These are phyloP conservation scores for Bruguiera hainesii DNA, from an alignment of 441 rosid genomes.

Conservation along the genomic window DNA sequence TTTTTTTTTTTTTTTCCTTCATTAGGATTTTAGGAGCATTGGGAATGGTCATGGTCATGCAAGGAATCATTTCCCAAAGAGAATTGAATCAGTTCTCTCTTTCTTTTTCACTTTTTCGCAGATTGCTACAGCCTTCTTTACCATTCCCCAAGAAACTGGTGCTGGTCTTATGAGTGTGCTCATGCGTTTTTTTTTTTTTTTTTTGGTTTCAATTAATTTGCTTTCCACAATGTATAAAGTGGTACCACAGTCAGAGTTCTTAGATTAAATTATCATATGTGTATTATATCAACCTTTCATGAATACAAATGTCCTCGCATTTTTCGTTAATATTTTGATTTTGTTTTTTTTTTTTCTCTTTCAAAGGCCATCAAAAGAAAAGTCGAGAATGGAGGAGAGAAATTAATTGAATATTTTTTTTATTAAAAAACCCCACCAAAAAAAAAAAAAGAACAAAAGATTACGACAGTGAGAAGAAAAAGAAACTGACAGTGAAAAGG, in stretches of 20 bases:
- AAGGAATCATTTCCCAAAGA: conserved; percentile 65
- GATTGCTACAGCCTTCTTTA: conserved; percentile 62
- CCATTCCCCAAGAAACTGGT: conserved; percentile 65
- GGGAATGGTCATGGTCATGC: conserved; percentile 36
- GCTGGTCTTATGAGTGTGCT: conserved; percentile 9
- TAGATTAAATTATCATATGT: too few relatives aligned
- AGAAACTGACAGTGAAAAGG: conserved; percentile 38
- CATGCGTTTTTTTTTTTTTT: conserved; percentile 6
- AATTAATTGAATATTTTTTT: background rate
- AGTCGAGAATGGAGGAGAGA: background rate
- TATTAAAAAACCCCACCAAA: background rate
- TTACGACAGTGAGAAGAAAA: conserved; percentile 13
- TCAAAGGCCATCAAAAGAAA: too few relatives aligned
- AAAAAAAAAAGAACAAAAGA: conserved; percentile 16
- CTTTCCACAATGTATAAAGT: too few relatives aligned
- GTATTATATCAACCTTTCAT: too few relatives aligned
- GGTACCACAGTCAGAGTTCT: too few relatives aligned
- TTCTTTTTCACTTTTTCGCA: conserved; percentile 50
- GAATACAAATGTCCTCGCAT: too few relatives aligned
- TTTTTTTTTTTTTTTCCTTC: too few relatives aligned
- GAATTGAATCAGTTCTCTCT: conserved; percentile 54
- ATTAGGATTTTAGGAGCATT: background rate
- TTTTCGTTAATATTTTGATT: too few relatives aligned
- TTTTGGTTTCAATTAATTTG: conserved; percentile 3
- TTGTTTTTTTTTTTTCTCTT: too few relatives aligned